A percentile compares a stretch with the other conserved stretches of the same genome.
phyloP scores from a whole-genome alignment of 306 rosid species.

The Mimosa bimucronata region DNA sequence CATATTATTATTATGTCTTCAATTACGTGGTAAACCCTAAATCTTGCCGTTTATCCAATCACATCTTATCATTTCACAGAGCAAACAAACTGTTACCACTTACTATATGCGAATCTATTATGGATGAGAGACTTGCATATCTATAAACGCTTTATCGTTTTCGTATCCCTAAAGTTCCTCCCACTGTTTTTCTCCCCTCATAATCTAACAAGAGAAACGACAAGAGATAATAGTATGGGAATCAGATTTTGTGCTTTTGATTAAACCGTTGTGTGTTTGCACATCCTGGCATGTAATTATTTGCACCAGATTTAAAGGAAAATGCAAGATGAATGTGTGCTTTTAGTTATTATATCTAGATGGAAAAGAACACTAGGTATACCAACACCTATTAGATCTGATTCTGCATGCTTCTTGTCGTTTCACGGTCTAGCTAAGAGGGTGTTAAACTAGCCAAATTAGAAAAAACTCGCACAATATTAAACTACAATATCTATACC shows the following conservation, averaged over 20 bases:
- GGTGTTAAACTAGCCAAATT: constrained; percentile 48
- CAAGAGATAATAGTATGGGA: constrained; percentile 61
- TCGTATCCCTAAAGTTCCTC: neutral
- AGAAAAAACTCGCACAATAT: constrained; percentile 23
- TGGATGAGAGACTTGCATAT: neutral
- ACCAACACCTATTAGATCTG: constrained; percentile 40
- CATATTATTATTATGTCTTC: neutral
- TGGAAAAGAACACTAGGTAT: constrained; percentile 17
- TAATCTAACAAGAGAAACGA: constrained; percentile 54
- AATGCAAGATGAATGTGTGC: neutral
- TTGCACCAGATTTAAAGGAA: constrained; percentile 37
- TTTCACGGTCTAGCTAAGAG: constrained; percentile 34
- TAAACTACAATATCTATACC: constrained; percentile 26
- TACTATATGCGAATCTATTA: neutral
- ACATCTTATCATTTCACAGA: constrained; percentile 12
- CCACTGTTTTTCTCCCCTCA: neutral
- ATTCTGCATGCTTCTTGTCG: constrained; percentile 52
- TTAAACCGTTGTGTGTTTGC: constrained; percentile 46
- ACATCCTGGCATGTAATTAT: constrained; percentile 68
- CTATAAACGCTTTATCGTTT: constrained; percentile 12
- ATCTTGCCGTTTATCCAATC: constrained; percentile 17
- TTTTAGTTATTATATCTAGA: constrained; percentile 38
- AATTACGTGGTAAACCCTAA: constrained; percentile 37
- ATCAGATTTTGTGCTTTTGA: constrained; percentile 57
- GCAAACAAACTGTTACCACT: neutral